Evolutionary conservation across 106 monocot species (phyloP).

Genomic region (Dendrobium nobile): DNA sequence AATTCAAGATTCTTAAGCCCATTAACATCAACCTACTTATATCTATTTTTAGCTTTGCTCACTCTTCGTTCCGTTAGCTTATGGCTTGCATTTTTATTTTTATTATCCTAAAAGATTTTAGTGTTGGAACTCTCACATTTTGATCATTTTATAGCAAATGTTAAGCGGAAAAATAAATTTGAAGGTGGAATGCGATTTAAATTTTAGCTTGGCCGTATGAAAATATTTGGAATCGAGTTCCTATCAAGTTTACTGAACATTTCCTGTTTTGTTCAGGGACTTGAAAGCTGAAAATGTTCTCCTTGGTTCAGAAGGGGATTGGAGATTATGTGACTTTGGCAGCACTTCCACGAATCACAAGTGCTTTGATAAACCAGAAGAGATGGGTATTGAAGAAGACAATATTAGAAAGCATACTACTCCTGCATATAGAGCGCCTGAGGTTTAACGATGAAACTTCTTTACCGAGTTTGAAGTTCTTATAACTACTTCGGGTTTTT

Average conservation of each 20-base stretch:
- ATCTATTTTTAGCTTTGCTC: background rate
- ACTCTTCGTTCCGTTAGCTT: background rate
- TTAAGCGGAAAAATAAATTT: too few relatives aligned
- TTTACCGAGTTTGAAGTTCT: background rate
- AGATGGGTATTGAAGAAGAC: conserved; percentile 99
- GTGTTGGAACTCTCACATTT: background rate
- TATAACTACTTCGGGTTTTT: background rate
- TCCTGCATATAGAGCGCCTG: conserved; percentile 98
- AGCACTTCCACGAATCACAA: conserved; percentile 98
- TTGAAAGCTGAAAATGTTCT: conserved; percentile 97
- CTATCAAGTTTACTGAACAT: background rate
- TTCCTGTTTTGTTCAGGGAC: conserved; percentile 37
- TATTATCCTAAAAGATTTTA: background rate
- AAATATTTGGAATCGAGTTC: background rate
- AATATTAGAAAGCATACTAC: conserved; percentile 97
- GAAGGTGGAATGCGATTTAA: background rate
- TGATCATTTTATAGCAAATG: background rate
- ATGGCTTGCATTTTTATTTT: background rate
- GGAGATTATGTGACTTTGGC: conserved; percentile 99
- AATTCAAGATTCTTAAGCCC: background rate
- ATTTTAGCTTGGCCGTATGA: background rate
- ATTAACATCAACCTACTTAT: background rate
- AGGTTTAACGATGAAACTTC: conserved; percentile 34
- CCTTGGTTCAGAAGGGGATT: conserved; percentile 74
- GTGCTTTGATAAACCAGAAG: conserved; percentile 82